Conservation (phyloP, 768 basidiomycete genomes). For the Nidularia pulvinata region DNA sequence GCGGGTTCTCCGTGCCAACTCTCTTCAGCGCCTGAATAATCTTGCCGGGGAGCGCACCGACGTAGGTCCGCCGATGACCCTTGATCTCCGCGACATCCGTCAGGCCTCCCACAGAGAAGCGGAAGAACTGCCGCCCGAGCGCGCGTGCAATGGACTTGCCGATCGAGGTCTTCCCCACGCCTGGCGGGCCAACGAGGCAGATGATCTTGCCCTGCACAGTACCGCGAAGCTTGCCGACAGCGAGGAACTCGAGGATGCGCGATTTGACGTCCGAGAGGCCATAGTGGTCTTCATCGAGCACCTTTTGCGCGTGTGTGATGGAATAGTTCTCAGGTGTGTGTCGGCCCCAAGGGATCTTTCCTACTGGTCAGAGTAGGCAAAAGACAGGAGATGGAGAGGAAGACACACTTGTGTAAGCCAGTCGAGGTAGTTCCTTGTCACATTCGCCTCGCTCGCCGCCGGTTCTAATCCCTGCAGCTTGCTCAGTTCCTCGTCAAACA, state of each 20-base stretch:
- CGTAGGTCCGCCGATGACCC: conserved; percentile 97
- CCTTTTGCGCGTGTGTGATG: conserved; percentile 75
- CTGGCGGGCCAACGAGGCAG: conserved; percentile 94
- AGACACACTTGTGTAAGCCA: conserved; percentile 78
- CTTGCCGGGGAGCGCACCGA: conserved; percentile 37
- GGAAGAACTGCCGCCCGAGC: conserved; percentile 89
- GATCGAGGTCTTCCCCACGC: conserved; percentile 97
- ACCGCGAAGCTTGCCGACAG: conserved; percentile 92
- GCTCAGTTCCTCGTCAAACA: conserved; percentile 94
- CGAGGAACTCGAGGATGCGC: conserved; percentile 94
- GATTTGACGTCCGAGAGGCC: conserved; percentile 92
- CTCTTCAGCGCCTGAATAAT: not conserved
- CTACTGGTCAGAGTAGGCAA: conserved; percentile 3
- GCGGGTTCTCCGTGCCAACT: conserved; percentile 34
- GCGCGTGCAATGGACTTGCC: conserved; percentile 95
- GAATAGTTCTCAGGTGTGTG: conserved; percentile 94
- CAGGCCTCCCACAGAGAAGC: conserved; percentile 95
- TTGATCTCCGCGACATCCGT: conserved; percentile 99
- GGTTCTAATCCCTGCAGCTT: conserved; percentile 91
- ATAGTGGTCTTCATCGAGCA: conserved; percentile 95
- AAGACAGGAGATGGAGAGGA: not conserved
- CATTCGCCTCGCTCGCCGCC: conserved; percentile 90
- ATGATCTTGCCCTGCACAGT: conserved; percentile 98
- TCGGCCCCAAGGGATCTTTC: conserved; percentile 94
- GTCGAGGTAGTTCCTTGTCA: conserved; percentile 93